These are phyloP conservation scores for Osmanthus fragrans DNA, from an alignment of 257 asterid species.

Conservation along the genomic window DNA sequence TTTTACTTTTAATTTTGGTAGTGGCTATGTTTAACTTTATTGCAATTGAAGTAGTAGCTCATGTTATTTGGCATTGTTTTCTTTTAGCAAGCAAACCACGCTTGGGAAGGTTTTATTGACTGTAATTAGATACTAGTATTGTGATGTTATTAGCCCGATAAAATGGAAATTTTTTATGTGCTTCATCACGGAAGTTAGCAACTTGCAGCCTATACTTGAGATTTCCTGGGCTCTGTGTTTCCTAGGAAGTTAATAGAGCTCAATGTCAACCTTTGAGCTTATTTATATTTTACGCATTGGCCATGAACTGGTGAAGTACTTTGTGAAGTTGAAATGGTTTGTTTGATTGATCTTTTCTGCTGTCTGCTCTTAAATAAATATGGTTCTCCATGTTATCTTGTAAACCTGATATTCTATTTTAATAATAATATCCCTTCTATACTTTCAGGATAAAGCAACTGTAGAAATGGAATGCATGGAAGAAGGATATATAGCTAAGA, in stretches of 20 bases:
- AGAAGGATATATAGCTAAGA: slow-evolving; percentile 96
- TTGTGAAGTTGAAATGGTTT: slow-evolving; percentile 98
- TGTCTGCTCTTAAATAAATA: slow-evolving; percentile 10
- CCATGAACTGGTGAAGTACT: slow-evolving; percentile 79
- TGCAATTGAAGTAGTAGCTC: not conserved
- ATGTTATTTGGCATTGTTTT: not conserved
- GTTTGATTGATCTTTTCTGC: slow-evolving; percentile 28
- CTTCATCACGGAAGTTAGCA: not conserved
- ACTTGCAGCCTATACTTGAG: not conserved
- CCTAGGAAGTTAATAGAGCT: not conserved
- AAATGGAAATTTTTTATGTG: not conserved
- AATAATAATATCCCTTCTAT: slow-evolving; percentile 2
- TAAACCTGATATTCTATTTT: slow-evolving; percentile 21
- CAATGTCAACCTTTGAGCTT: not conserved
- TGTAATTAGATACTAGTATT: not conserved
- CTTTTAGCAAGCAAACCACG: not conserved
- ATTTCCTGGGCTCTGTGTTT: too few species aligned
- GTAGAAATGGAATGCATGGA: slow-evolving; percentile 99
- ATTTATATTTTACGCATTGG: not conserved
- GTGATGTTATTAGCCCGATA: not conserved
- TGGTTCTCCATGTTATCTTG: slow-evolving; percentile 10
- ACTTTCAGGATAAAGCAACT: slow-evolving; percentile 84
- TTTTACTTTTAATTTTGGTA: not conserved
- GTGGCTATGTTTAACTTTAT: not conserved
- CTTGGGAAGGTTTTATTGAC: not conserved